Percentiles rank a stretch among this genome's conserved stretches.
phyloP scores from a whole-genome alignment of 83 land plant species.

The Picea abies region DNA sequence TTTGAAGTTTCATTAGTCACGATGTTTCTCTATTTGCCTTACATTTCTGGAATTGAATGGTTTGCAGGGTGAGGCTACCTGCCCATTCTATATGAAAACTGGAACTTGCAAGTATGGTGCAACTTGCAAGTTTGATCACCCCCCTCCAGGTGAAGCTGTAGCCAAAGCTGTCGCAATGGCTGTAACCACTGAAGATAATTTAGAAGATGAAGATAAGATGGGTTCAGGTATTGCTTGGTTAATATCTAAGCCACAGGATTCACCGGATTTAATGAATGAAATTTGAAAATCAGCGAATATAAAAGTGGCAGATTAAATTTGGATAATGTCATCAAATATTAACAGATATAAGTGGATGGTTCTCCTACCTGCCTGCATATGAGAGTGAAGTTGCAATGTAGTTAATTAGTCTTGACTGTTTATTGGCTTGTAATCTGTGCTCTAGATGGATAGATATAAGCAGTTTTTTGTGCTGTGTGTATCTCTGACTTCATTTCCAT shows the following conservation, averaged over 20 bases:
- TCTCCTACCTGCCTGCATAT: no score
- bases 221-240: neutral
- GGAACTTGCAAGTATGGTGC: slow-evolving; percentile 83
- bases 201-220: neutral
- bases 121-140: slow-evolving; percentile 86
- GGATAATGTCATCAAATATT: no score
- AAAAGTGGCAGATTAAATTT: no score
- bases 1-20: neutral
- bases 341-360: neutral
- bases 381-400: no score
- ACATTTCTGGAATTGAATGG: neutral
- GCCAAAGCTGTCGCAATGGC: slow-evolving; percentile 52
- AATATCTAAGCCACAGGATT: no score
- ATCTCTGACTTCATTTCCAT: no score
- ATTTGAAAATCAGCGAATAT: no score
- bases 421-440: no score
- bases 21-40: neutral
- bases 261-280: no score
- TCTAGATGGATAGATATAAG: no score
- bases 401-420: no score
- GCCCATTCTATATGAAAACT: slow-evolving; percentile 85
- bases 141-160: slow-evolving; percentile 85
- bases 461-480: no score
- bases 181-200: slow-evolving; percentile 14
- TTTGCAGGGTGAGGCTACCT: slow-evolving; percentile 56